Percentiles rank a stretch among this genome's conserved stretches.
Conservation (phyloP, 1,284 basidiomycete species). For the Vanrija humicola region DNA sequence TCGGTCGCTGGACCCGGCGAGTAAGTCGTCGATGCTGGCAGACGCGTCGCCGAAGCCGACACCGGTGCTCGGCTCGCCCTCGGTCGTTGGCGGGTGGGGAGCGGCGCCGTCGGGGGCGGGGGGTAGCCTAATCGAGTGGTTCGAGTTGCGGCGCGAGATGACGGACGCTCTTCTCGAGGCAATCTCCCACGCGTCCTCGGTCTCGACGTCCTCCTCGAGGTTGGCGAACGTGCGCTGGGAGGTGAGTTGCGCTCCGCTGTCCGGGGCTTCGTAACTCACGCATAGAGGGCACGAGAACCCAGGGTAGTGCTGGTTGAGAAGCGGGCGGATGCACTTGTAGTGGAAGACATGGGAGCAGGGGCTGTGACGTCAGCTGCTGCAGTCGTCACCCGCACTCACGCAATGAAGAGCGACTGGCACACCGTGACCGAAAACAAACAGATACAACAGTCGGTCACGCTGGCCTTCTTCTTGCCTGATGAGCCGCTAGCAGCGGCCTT, state of each 20-base stretch:
- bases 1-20: slow-evolving; percentile 5
- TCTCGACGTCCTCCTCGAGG: slow-evolving; percentile 92
- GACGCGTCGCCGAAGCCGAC: slow-evolving; percentile 14
- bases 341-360: slow-evolving; percentile 96
- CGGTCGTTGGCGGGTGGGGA: not conserved
- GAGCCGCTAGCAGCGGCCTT: slow-evolving; percentile 12
- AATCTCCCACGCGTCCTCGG: slow-evolving; percentile 54
- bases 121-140: slow-evolving; percentile 32
- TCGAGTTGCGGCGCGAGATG: slow-evolving; percentile 39
- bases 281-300: slow-evolving; percentile 95
- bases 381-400: slow-evolving; percentile 44
- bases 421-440: slow-evolving; percentile 94
- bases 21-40: slow-evolving; percentile 25
- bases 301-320: slow-evolving; percentile 80
- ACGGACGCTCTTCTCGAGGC: slow-evolving; percentile 43
- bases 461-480: slow-evolving; percentile 30
- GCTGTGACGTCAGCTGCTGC: slow-evolving; percentile 35
- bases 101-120: not conserved
- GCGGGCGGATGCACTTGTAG: slow-evolving; percentile 94
- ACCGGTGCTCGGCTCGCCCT: slow-evolving; percentile 21
- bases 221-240: slow-evolving; percentile 74
- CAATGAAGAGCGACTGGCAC: slow-evolving; percentile 94
- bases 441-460: slow-evolving; percentile 86
- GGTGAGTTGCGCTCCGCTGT: not conserved
- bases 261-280: slow-evolving; percentile 29